Percentiles rank a stretch among this genome's conserved stretches.
These are phyloP conservation scores for Eimeria mitis DNA, from an alignment of 169 alveolate species.

Conservation along the genomic window DNA sequence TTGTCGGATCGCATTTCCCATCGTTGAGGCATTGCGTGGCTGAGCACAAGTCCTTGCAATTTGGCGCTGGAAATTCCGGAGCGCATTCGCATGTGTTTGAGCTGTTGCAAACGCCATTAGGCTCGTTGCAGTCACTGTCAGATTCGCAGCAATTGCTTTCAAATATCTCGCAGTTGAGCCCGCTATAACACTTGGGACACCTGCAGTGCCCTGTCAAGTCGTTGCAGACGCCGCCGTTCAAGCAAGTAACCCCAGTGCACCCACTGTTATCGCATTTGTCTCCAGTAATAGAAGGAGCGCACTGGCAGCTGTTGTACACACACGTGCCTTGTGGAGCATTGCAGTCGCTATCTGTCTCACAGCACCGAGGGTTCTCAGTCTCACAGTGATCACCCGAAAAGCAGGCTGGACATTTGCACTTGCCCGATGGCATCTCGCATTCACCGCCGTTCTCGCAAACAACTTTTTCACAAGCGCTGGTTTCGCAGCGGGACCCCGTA, in stretches of 20 bases:
- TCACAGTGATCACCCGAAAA: constrained; percentile 54
- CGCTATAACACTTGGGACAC: constrained; percentile 66
- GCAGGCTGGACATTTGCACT: constrained; percentile 70
- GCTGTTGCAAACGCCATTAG: constrained; percentile 59
- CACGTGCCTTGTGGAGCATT: constrained; percentile 57
- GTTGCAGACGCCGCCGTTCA: constrained; percentile 73
- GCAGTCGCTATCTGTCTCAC: constrained; percentile 66
- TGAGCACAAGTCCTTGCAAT: constrained; percentile 69
- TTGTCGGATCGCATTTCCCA: constrained; percentile 51
- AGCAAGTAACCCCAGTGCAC: constrained; percentile 70
- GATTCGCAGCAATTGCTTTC: constrained; percentile 62
- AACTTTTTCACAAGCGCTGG: constrained; percentile 37
- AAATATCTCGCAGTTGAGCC: constrained; percentile 20
- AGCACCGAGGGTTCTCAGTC: constrained; percentile 49
- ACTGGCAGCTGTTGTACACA: constrained; percentile 48
- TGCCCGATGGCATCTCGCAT: constrained; percentile 71
- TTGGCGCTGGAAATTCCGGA: constrained; percentile 30
- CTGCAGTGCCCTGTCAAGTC: constrained; percentile 31
- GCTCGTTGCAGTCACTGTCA: constrained; percentile 56
- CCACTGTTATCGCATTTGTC: constrained; percentile 68
- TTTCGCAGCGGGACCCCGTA: constrained; percentile 65
- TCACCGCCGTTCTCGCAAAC: constrained; percentile 64
- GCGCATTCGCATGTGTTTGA: constrained; percentile 53
- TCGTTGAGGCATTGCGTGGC: constrained; percentile 63
- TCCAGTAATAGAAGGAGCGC: constrained; percentile 67